Conservation (phyloP, 1,284 basidiomycete species). For the Pterulicium gracile region DNA sequence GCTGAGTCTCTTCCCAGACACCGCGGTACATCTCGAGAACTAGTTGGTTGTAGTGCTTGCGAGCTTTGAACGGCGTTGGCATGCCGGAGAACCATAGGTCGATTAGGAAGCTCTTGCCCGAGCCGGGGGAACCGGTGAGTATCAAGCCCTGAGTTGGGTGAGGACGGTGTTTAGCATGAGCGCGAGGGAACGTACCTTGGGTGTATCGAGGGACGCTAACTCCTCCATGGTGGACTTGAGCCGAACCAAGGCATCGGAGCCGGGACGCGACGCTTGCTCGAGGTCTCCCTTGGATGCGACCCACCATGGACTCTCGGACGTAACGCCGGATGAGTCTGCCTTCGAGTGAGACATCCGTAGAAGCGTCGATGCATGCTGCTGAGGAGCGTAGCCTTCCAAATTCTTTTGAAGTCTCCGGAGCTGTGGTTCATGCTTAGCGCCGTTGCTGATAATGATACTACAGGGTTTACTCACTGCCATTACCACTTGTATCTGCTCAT, state of each 20-base stretch:
- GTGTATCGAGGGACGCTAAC: slow-evolving; percentile 43
- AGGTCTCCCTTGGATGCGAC: slow-evolving; percentile 10
- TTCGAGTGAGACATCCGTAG: slow-evolving; percentile 9
- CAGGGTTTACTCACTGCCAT: slow-evolving; percentile 49
- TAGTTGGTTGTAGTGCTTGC: slow-evolving; percentile 61
- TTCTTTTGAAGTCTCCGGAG: slow-evolving; percentile 35
- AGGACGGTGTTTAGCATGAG: background rate
- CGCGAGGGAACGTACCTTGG: slow-evolving; percentile 29
- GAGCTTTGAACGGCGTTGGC: slow-evolving; percentile 47
- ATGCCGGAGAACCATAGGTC: slow-evolving; percentile 55
- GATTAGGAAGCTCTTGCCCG: slow-evolving; percentile 64
- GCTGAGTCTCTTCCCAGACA: slow-evolving; percentile 46
- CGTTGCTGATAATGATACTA: too few species aligned
- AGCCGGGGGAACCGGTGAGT: slow-evolving; percentile 69
- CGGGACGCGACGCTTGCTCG: slow-evolving; percentile 7
- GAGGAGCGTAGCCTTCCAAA: slow-evolving; percentile 39
- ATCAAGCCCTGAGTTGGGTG: slow-evolving; percentile 49
- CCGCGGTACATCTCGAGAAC: slow-evolving; percentile 58
- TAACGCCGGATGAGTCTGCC: slow-evolving; percentile 7
- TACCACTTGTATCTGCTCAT: slow-evolving; percentile 56
- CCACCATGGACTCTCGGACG: slow-evolving; percentile 24
- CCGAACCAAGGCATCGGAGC: slow-evolving; percentile 30
- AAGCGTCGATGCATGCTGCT: slow-evolving; percentile 23
- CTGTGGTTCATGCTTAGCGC: too few species aligned
- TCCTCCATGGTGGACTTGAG: slow-evolving; percentile 49